Conservation (phyloP, 2,329 filamentous ascomycete species). For the Canariomyces notabilis region DNA sequence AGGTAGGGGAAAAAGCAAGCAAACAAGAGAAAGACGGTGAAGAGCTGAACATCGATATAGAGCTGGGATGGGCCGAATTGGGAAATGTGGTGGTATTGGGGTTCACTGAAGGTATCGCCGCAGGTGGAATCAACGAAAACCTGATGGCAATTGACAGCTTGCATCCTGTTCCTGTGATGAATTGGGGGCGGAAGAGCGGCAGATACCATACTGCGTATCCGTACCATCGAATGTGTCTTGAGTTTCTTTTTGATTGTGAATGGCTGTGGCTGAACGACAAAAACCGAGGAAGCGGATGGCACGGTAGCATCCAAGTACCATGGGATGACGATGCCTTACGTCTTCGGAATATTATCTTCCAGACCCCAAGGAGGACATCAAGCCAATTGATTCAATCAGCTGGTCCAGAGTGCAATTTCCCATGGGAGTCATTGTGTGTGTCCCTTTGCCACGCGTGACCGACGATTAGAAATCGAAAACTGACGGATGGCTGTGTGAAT, state of each 20-base stretch:
- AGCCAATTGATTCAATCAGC: constrained; percentile 4
- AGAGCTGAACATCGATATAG: not conserved
- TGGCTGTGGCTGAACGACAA: not conserved
- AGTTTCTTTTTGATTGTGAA: too few species aligned
- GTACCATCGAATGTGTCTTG: too few species aligned
- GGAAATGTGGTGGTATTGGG: not conserved
- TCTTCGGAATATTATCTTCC: not conserved
- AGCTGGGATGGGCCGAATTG: not conserved
- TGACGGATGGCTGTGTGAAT: not conserved
- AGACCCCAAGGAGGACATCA: not conserved
- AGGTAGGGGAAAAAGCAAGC: not conserved
- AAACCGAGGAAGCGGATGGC: not conserved
- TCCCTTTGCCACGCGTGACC: constrained; percentile 12
- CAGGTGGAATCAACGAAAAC: too few species aligned
- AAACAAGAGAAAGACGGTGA: not conserved
- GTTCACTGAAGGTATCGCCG: too few species aligned
- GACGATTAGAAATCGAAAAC: not conserved
- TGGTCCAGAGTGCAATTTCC: constrained; percentile 9
- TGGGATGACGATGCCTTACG: not conserved
- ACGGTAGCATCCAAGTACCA: not conserved
- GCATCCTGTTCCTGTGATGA: not conserved
- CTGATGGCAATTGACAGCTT: not conserved
- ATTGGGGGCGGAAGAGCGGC: not conserved
- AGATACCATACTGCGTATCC: too few species aligned
- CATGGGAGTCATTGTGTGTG: not conserved